phyloP scores from a whole-genome alignment of 2,329 filamentous ascomycete genomes.

The Trichoderma gracile region DNA sequence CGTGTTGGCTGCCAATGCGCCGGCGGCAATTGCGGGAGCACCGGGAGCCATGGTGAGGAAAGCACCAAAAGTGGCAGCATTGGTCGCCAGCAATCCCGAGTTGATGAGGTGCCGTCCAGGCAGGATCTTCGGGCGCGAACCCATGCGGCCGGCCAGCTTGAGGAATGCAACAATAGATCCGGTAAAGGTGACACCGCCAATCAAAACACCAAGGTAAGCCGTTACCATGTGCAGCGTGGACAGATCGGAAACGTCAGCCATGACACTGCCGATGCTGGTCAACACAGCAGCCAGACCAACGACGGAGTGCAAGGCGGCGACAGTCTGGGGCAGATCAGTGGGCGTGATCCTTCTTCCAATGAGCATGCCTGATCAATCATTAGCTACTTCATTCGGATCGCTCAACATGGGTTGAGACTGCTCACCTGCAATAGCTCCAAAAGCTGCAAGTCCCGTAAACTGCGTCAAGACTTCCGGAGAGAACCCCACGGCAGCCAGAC shows the following conservation, averaged over 20 bases:
- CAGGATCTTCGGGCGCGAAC: constrained; percentile 70
- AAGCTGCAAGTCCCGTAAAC: constrained; percentile 71
- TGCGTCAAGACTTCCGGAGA: constrained; percentile 75
- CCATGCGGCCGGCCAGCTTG: constrained; percentile 81
- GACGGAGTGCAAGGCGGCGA: constrained; percentile 85
- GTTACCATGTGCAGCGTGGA: constrained; percentile 82
- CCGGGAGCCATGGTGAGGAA: constrained; percentile 82
- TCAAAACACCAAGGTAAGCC: constrained; percentile 82
- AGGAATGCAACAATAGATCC: constrained; percentile 87
- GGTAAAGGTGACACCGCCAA: constrained; percentile 86
- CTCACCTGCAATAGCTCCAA: constrained; percentile 65
- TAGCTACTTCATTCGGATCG: background rate
- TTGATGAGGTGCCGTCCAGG: constrained; percentile 78
- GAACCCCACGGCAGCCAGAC: constrained; percentile 78
- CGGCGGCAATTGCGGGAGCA: constrained; percentile 74
- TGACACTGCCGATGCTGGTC: constrained; percentile 84
- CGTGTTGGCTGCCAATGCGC: constrained; percentile 74
- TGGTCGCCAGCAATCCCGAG: constrained; percentile 69
- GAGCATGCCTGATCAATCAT: constrained; percentile 55
- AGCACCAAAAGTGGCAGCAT: constrained; percentile 79
- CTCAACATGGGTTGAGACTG: background rate
- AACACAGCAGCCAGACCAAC: constrained; percentile 86
- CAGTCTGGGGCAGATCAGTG: constrained; percentile 84
- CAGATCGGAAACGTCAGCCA: constrained; percentile 69
- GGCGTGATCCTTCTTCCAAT: constrained; percentile 87